Conservation (phyloP, 1,284 basidiomycete species). For the Testicularia cyperi region DNA sequence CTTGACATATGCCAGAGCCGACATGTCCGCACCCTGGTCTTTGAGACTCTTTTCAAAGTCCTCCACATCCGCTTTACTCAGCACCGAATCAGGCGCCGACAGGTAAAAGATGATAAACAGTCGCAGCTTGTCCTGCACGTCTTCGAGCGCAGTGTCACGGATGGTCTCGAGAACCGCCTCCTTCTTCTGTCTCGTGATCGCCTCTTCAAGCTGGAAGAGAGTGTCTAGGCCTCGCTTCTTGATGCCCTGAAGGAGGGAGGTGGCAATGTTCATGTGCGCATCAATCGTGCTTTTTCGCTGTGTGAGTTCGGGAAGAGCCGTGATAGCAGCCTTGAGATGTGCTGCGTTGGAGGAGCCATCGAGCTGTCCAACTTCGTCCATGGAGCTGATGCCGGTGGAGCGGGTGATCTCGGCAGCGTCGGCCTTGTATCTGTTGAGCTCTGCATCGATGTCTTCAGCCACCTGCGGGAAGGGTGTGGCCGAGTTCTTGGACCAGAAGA, state of each 20-base stretch:
- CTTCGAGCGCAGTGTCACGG: conserved; percentile 60
- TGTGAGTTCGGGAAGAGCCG: conserved; percentile 94
- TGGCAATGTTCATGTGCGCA: conserved; percentile 99
- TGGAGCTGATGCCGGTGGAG: conserved; percentile 91
- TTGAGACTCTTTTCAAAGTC: conserved; percentile 69
- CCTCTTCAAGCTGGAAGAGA: conserved; percentile 93
- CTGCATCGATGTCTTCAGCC: conserved; percentile 92
- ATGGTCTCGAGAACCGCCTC: conserved; percentile 75
- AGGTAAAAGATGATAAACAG: conserved; percentile 92
- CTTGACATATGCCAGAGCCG: conserved; percentile 89
- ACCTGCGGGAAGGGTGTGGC: conserved; percentile 97
- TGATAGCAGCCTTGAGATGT: conserved; percentile 95
- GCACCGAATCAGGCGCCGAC: conserved; percentile 74
- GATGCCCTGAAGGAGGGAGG: conserved; percentile 90
- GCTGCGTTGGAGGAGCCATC: conserved; percentile 89
- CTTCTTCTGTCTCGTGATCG: conserved; percentile 68
- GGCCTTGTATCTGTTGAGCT: conserved; percentile 88
- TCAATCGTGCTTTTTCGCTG: conserved; percentile 94
- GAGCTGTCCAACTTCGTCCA: conserved; percentile 74
- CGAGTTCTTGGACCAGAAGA: conserved; percentile 98
- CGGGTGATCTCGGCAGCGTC: conserved; percentile 97
- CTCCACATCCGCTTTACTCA: conserved; percentile 80
- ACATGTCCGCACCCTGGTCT: conserved; percentile 69
- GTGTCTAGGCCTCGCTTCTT: conserved; percentile 93
- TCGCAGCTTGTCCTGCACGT: conserved; percentile 76